Conservation (phyloP, 2,329 filamentous ascomycete species). For the Penicillium freii region DNA sequence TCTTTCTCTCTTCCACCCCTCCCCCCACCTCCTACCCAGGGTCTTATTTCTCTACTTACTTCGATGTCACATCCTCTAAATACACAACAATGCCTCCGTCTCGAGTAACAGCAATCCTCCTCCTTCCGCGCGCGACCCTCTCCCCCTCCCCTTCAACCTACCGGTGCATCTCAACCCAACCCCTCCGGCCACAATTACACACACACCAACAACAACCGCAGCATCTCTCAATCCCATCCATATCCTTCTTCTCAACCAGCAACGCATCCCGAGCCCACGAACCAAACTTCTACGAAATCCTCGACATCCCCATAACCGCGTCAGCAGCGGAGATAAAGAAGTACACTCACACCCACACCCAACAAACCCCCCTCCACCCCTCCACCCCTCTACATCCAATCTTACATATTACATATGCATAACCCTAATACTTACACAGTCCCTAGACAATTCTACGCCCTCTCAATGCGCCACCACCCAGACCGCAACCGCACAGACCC, state of each 20-base stretch:
- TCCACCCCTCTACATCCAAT: constrained; percentile 1
- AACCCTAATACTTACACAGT: not conserved
- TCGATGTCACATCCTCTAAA: not conserved
- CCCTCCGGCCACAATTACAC: constrained; percentile 1
- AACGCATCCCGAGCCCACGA: constrained; percentile 30
- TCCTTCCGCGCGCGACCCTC: not conserved
- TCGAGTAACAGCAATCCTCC: not conserved
- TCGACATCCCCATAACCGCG: constrained; percentile 69
- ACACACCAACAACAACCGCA: not conserved
- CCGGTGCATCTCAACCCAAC: not conserved
- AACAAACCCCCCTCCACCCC: not conserved
- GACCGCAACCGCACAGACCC: constrained; percentile 82
- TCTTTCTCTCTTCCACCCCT: not conserved
- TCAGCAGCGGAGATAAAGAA: constrained; percentile 80
- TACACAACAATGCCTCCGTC: constrained; percentile 1
- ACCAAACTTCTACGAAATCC: constrained; percentile 75
- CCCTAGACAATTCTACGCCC: constrained; percentile 72
- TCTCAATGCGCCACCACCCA: constrained; percentile 90
- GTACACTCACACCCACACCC: constrained; percentile 41
- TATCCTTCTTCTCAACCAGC: constrained; percentile 47
- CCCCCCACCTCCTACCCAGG: not conserved
- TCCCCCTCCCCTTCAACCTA: not conserved
- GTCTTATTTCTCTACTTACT: not conserved
- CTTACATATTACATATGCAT: not conserved
- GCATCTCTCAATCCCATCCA: not conserved